A percentile compares a stretch with the other conserved stretches of the same genome.
Evolutionary conservation across 441 rosid genomes (phyloP).

Genomic region (Macaranga tanarius): DNA sequence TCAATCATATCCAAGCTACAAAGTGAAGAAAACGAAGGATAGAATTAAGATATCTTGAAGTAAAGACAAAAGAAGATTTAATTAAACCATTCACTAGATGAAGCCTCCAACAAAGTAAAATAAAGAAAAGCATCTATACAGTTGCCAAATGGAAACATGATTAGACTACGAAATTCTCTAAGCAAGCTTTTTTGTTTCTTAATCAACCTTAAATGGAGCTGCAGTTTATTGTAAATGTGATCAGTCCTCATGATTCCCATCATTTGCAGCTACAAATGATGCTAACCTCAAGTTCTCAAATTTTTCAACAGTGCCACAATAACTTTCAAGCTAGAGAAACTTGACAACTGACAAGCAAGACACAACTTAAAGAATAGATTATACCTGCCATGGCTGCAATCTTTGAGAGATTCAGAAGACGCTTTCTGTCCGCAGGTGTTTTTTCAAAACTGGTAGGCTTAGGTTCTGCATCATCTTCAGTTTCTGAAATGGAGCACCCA

Average conservation of each 20-base stretch:
- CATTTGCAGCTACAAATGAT: not conserved
- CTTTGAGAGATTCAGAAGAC: slow-evolving; percentile 79
- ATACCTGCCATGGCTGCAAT: slow-evolving; percentile 84
- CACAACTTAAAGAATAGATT: not conserved
- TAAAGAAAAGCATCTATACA: not conserved
- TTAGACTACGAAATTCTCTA: too few relatives aligned
- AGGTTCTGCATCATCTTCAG: slow-evolving; percentile 43
- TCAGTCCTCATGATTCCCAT: not conserved
- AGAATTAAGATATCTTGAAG: not conserved
- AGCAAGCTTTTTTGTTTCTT: not conserved
- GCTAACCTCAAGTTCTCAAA: too few relatives aligned
- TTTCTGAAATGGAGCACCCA: slow-evolving; percentile 38
- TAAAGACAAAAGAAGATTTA: not conserved
- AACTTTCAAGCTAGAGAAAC: not conserved
- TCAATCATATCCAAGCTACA: not conserved
- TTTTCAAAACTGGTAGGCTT: slow-evolving; percentile 33
- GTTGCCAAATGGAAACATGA: not conserved
- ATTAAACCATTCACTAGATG: not conserved
- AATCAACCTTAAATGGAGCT: not conserved
- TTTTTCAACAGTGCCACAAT: not conserved
- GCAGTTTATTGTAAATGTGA: not conserved
- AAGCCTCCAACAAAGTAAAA: not conserved
- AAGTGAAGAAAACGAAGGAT: not conserved
- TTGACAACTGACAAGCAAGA: not conserved
- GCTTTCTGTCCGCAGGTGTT: slow-evolving; percentile 69